phyloP scores from a whole-genome alignment of 23 red algal species.

The Gracilaria gracilis region DNA sequence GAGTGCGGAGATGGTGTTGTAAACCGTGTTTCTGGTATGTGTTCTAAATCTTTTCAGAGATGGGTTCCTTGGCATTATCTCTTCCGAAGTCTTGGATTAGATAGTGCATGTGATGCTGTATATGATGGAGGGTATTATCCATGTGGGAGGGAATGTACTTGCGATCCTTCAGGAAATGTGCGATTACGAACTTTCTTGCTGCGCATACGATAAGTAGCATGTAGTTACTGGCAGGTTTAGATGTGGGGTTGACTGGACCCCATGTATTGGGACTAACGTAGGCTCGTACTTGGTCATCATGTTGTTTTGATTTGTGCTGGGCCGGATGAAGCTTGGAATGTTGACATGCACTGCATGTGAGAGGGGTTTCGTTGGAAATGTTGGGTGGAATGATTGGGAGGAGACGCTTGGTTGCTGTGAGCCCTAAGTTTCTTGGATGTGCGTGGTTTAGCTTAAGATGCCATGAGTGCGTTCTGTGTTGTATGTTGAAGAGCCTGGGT shows the following conservation, averaged over 20 bases:
- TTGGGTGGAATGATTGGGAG: background rate
- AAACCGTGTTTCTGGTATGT: background rate
- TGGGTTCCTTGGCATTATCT: constrained; percentile 8
- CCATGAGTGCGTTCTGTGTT: background rate
- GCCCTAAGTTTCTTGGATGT: background rate
- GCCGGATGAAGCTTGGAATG: background rate
- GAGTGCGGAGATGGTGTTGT: background rate
- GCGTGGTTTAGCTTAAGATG: background rate
- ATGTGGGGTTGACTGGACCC: background rate
- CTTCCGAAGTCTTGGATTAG: background rate
- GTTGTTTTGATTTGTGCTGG: background rate
- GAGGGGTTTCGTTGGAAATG: too few relatives aligned
- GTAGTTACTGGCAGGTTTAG: background rate
- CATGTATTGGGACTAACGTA: background rate
- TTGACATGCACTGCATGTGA: background rate
- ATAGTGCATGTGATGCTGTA: background rate
- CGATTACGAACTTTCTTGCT: constrained; percentile 4
- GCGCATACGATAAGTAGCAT: background rate
- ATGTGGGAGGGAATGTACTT: background rate
- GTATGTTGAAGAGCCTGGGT: background rate
- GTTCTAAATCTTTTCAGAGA: too few relatives aligned
- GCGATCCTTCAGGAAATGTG: background rate
- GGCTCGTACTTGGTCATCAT: background rate
- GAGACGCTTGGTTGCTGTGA: background rate
- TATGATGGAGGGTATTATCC: too few relatives aligned